Base-by-base conservation (phyloP, 2,329 filamentous ascomycete genomes). In the Ceratocystis papillata region DNA sequence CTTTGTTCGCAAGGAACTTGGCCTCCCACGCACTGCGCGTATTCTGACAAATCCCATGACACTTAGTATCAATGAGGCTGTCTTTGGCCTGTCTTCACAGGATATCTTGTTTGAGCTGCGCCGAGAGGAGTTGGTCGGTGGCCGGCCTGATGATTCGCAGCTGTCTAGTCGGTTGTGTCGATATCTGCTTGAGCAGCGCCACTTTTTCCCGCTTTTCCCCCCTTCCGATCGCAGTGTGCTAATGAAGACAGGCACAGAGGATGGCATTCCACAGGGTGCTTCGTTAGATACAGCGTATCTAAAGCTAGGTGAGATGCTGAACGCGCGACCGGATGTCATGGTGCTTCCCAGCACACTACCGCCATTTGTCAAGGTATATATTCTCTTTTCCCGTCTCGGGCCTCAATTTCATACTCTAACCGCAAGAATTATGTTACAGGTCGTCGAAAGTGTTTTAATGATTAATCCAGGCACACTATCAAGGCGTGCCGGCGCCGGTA, bases 41-140 rank as follows among this genome's bases (percentile, higher is more conserved):
- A 83, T 95, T 70, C 84, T 96, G 17, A 90, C 91, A 1, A 97
- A 97, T 73, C 94, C 94, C 0, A 93, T 95, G 80, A 90, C 89
- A 7, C 76, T 97, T 2, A 89, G 85, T 5, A 80, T 97, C 69
- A 99, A 99, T 75, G 94, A 97, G 75, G 82, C 87, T 55, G 81
- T 93, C 1, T 76, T 96, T 30, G 91, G 89, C 3, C 81, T 96
- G 70, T 91, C 87, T 30, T 87, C 86, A 0, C 88, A 96, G 72
- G 94, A 99, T 73, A 78, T 90, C 2, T 79, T 99, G 1, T 91
- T 85, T 69, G 90, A 96, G 75, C 77, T 96, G 64, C 82, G 87
- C n/a, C 79, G 82, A 30, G 87, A 93, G 71, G 90, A 96, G 74
- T 73, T 84, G 6, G 28, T 65, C 3, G 60, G 67, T 15, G 63